A percentile compares a stretch with the other conserved stretches of the same genome.
These are phyloP conservation scores for Aspergillus sp. DNA, from an alignment of 2,329 filamentous ascomycete species.

Conservation along the genomic window DNA sequence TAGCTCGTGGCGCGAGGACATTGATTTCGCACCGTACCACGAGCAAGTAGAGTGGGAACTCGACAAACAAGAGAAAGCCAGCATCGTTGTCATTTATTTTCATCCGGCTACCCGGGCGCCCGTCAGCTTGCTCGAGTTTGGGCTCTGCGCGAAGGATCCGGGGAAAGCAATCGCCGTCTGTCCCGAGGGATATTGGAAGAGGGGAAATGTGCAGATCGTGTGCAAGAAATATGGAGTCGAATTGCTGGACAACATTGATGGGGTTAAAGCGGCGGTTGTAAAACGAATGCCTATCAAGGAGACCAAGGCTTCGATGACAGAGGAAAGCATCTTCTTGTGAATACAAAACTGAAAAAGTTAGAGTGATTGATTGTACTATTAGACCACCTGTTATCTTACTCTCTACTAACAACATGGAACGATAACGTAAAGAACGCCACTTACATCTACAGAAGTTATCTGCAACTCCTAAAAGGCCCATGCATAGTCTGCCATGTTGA, in stretches of 20 bases:
- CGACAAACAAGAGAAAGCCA: conserved; percentile 6
- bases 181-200: conserved; percentile 15
- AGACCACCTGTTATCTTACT: no score
- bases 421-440: no score
- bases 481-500: no score
- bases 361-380: no score
- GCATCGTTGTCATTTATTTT: conserved; percentile 11
- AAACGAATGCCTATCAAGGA: not conserved
- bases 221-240: conserved; percentile 10
- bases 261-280: conserved; percentile 5
- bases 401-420: no score
- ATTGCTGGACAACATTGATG: conserved; percentile 6
- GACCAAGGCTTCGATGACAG: not conserved
- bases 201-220: conserved; percentile 13
- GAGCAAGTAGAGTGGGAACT: conserved; percentile 12
- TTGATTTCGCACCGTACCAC: conserved; percentile 4
- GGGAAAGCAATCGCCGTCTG: conserved; percentile 11
- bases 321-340: no score
- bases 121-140: conserved; percentile 11
- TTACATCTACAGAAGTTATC: no score
- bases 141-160: conserved; percentile 6
- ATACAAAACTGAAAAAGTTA: no score
- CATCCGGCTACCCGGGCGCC: conserved; percentile 11
- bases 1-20: conserved; percentile 8
- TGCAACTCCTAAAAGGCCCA: no score